A percentile compares a stretch with the other conserved stretches of the same genome.
Conservation (phyloP, 768 basidiomycete genomes). For the Boletus rufocinnamomeus region DNA sequence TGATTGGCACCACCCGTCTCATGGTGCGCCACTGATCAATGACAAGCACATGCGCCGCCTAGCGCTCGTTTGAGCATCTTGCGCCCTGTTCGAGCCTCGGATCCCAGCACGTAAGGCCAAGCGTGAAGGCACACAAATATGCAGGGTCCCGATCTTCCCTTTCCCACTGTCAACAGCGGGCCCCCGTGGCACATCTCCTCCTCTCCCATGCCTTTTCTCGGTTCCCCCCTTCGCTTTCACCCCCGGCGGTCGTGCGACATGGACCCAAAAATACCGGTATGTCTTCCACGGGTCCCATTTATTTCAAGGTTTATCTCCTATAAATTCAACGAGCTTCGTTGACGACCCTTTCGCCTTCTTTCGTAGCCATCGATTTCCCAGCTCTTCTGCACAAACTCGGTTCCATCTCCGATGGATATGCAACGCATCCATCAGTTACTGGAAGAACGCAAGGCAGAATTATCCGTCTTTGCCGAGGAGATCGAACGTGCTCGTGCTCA, state of each 20-base stretch:
- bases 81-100: background rate
- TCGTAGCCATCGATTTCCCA: constrained; percentile 27
- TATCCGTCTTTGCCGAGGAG: constrained; percentile 21
- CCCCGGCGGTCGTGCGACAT: background rate
- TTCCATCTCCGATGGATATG: constrained; percentile 29
- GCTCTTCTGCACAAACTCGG: constrained; percentile 32
- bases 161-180: background rate
- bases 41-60: background rate
- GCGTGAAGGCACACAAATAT: background rate
- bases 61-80: background rate
- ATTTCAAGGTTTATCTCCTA: background rate
- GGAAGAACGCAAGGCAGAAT: constrained; percentile 14
- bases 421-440: constrained; percentile 19
- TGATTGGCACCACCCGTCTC: too few relatives aligned
- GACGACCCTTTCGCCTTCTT: background rate
- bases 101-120: constrained; percentile 8
- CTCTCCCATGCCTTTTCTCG: constrained; percentile 9
- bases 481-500: constrained; percentile 26
- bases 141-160: background rate
- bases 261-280: constrained; percentile 28
- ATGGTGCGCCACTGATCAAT: too few relatives aligned
- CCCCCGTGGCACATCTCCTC: background rate
- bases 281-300: constrained; percentile 5
- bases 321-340: background rate
- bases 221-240: background rate